Conservation (phyloP, 2,329 filamentous ascomycete species). For the Claviceps sp. region DNA sequence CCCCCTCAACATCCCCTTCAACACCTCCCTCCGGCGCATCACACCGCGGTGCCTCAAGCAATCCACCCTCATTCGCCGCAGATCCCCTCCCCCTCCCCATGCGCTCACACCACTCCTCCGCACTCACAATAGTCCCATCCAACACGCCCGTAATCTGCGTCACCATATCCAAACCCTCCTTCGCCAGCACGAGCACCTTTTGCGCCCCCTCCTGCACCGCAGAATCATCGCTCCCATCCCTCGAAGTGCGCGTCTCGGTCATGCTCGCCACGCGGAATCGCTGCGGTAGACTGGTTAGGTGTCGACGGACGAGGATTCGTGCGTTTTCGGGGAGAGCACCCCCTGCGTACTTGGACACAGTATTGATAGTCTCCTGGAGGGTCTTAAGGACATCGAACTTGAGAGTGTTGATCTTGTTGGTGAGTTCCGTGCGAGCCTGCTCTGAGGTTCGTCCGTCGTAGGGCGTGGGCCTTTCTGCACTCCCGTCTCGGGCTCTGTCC, state of each 20-base stretch:
- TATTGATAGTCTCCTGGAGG: conserved; percentile 68
- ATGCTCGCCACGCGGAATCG: conserved; percentile 64
- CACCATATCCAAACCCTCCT: conserved; percentile 90
- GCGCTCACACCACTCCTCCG: conserved; percentile 80
- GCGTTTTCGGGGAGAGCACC: conserved; percentile 85
- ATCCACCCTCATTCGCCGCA: conserved; percentile 15
- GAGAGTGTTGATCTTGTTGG: conserved; percentile 51
- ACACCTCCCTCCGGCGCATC: neutral
- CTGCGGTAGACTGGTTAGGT: conserved; percentile 73
- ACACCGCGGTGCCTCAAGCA: conserved; percentile 1
- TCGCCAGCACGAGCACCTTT: conserved; percentile 71
- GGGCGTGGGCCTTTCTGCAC: neutral
- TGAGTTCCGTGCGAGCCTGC: conserved; percentile 29
- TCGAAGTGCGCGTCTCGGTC: conserved; percentile 14
- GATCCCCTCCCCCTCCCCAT: conserved; percentile 37
- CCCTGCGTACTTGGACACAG: conserved; percentile 83
- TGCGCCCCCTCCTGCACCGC: conserved; percentile 46
- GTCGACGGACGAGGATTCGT: conserved; percentile 64
- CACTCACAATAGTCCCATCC: conserved; percentile 77
- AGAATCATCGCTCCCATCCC: conserved; percentile 22
- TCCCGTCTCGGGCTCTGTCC: neutral
- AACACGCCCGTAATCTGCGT: conserved; percentile 77
- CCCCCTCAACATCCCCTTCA: conserved; percentile 11
- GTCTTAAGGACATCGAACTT: conserved; percentile 63
- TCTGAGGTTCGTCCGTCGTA: conserved; percentile 12